Evolutionary conservation across 371 early-diverging fungal genomes (phyloP), one percentile per base, ranked within the genome.

Genomic region (Mortierella sp.): DNA sequence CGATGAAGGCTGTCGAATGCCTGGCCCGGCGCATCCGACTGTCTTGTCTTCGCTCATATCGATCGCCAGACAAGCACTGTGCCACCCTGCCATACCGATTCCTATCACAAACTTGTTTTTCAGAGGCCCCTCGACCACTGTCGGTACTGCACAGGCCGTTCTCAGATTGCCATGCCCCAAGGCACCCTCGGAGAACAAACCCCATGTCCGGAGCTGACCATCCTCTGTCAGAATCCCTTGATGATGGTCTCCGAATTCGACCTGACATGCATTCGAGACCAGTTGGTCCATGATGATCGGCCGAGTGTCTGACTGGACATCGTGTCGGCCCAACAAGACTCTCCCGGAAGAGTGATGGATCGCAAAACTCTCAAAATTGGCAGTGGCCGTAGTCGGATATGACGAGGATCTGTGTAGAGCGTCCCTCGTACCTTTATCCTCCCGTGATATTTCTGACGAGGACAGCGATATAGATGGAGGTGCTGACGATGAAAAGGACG

Each of bases 161-260:
- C 68, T 30, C 9, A 75, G 44, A 41, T 75, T 69, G 2, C 75
- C 75, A 23, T 68, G 69, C 0, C 75, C 75, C 27, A 75, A 28
- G 6, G 75, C 75, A 3, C 75, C 75, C 6, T 75, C 58, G 6
- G 53, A 34, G n/a, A 75, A 75, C 9, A 56, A 31, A 4, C 75
- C 75, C 75, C 75, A 75, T 0, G 75, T 75, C 8, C 69, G 60
- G 2, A 75, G 46, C 14, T 59, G 64, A 1, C 75, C 75, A 56
- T 75, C 75, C 19, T 75, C 75, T 2, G 75, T 75, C 50, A 75
- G 32, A 15, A 75, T 34, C 2, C 68, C 75, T 24, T 75, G 75
- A 28, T 75, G 75, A 27, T 75, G 42, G 9, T 75, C 75, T 1
- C 75, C 75, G 50, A 75, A 68, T 27, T 43, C 68, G 15, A 75